Base-by-base conservation (phyloP, 768 basidiomycete genomes). In the Trametes sanguinea region DNA sequence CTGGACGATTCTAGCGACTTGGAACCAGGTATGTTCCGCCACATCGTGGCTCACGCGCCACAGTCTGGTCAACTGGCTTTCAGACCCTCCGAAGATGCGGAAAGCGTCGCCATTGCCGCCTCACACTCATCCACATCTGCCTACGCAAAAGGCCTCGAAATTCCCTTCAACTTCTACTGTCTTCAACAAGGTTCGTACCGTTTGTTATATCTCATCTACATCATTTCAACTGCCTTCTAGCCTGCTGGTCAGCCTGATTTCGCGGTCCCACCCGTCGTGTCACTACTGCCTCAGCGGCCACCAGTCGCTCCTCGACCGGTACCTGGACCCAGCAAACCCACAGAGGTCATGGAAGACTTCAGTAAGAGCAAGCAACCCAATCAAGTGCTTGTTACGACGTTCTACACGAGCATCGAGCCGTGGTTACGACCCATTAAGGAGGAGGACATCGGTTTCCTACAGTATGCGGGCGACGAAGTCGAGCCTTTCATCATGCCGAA, bases 381-480 rank as follows among this genome's bases (percentile, higher is more conserved):
- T 30, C 90, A 92, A 71, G 82, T 81, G 9, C 80, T 78, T 17
- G 82, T 89, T 32, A 82, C 77, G 33, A 94, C 93, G 1, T 98
- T 97, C 72, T 94, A 94, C 75, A 80, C 88, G 29, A 89, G 87
- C 68, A 85, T 96, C 48, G 96, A 98, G 69, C 90, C 92, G 10
- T 99, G 91, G 80, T 79, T 95, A 69, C 87, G 95, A 53, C 84
- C 85, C 27, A 86, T 98, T 46, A 89, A 89, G 64, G 97, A 98
- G 75, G 97, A 98, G 74, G 97, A 99, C 71, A 77, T 98, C 32
- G 96, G 96, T 2, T 95, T 94, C 74, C 81, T 99, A 54, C 90
- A 93, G 62, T 91, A 91, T 69, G 88, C 88, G 10, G 91, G 84
- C n/a, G 95, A 98, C 69, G 95, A 97, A 63, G 80, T 92, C 8